These are phyloP conservation scores for Colletotrichum liriopes DNA, from an alignment of 2,329 filamentous ascomycete genomes.

Conservation along the genomic window DNA sequence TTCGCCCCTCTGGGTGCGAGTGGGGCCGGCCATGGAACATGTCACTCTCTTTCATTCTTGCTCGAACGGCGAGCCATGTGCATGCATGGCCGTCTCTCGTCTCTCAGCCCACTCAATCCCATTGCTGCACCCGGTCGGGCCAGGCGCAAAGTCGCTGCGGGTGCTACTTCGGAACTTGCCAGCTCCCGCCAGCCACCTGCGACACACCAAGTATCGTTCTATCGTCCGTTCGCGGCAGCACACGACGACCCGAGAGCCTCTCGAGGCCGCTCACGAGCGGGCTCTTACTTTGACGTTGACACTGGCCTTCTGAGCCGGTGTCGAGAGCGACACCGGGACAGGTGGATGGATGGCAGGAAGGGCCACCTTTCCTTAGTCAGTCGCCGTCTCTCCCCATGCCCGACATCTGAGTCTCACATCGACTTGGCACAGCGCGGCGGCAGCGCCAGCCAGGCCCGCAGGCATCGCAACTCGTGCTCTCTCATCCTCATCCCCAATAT, in stretches of 20 bases:
- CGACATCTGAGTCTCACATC: conserved; percentile 16
- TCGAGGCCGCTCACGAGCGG: neutral
- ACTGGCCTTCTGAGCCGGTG: neutral
- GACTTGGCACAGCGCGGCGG: conserved; percentile 8
- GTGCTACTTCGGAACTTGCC: conserved; percentile 17
- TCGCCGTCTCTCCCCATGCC: neutral
- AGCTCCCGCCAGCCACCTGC: conserved; percentile 7
- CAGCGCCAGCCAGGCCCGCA: neutral
- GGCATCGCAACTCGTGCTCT: neutral
- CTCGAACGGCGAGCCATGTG: neutral
- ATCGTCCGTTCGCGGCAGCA: conserved; percentile 33
- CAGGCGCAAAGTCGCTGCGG: neutral
- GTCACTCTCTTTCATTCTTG: neutral
- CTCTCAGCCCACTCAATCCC: neutral
- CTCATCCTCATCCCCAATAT: neutral
- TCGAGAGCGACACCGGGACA: neutral
- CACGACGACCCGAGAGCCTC: neutral
- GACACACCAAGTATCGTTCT: conserved; percentile 35
- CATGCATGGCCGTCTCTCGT: neutral
- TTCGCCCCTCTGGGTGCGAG: neutral
- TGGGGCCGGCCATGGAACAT: neutral
- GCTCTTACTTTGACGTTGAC: neutral
- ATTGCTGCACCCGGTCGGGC: conserved; percentile 2
- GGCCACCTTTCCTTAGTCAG: conserved; percentile 11
- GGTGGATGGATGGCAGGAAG: neutral